phyloP scores from a whole-genome alignment of 2,329 filamentous ascomycete species.

The Pseudogymnoascus sp. region DNA sequence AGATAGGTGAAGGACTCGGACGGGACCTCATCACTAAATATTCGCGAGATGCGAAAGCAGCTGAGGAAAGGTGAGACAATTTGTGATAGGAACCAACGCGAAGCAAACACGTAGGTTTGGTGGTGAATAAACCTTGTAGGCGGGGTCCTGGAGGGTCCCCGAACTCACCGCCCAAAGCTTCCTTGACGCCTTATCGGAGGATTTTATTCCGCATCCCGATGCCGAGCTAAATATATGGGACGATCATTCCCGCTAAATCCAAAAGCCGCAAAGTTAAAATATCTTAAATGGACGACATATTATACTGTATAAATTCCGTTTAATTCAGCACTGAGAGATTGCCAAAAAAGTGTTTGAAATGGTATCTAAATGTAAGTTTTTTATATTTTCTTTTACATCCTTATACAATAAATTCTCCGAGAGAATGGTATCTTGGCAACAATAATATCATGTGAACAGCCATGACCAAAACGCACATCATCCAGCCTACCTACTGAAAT shows the following conservation, averaged over 20 bases:
- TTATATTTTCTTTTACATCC: background rate
- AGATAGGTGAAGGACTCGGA: background rate
- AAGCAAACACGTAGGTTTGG: slow-evolving; percentile 5
- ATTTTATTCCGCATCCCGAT: slow-evolving; percentile 1
- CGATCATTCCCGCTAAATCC: slow-evolving; percentile 3
- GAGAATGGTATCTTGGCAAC: background rate
- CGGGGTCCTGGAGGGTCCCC: background rate
- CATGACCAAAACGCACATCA: background rate
- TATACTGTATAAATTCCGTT: background rate
- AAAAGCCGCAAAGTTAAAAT: slow-evolving; percentile 2
- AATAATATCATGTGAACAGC: background rate
- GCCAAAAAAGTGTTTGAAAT: background rate
- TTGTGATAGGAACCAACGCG: background rate
- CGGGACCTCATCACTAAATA: slow-evolving; percentile 7
- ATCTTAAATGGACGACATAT: slow-evolving; percentile 4
- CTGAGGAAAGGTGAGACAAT: background rate
- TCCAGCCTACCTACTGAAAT: background rate
- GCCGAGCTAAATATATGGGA: background rate
- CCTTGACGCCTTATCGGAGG: background rate
- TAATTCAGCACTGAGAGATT: background rate
- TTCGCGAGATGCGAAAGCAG: background rate
- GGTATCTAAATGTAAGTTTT: background rate
- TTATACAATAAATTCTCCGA: background rate
- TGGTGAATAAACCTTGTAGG: background rate
- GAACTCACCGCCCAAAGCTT: slow-evolving; percentile 3